Evolutionary conservation across 139 green algal genomes (phyloP).

Genomic region (Edaphochlamys debaryana): DNA sequence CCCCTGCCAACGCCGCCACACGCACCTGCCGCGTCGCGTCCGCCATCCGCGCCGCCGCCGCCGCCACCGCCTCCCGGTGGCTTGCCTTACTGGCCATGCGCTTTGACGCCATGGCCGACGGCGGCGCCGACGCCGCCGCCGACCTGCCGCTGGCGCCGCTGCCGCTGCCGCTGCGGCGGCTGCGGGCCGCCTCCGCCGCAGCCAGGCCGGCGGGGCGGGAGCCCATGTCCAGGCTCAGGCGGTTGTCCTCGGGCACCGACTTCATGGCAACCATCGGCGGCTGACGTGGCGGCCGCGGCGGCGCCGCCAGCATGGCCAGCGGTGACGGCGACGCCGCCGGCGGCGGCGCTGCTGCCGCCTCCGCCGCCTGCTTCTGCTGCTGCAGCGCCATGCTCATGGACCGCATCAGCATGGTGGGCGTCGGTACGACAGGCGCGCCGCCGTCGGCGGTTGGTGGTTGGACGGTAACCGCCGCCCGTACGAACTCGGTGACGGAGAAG

Average conservation of each 20-base stretch:
- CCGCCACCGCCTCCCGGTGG: not conserved
- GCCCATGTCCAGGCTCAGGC: conserved; percentile 22
- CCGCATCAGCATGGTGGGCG: conserved; percentile 2
- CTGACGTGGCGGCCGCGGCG: not conserved
- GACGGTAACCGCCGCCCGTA: not conserved
- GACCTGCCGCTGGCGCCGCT: too few relatives aligned
- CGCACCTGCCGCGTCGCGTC: conserved; percentile 56
- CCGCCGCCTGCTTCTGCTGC: not conserved
- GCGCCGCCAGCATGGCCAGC: not conserved
- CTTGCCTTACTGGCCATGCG: not conserved
- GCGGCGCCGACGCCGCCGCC: not conserved
- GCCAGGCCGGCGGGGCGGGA: not conserved
- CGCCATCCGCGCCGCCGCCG: conserved; percentile 25
- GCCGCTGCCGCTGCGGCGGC: not conserved
- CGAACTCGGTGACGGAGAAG: conserved; percentile 20
- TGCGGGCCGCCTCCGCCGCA: not conserved
- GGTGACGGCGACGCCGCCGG: not conserved
- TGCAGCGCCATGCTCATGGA: conserved; percentile 28
- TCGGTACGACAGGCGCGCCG: not conserved
- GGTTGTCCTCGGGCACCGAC: conserved; percentile 35
- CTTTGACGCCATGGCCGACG: not conserved
- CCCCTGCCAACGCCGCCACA: not conserved
- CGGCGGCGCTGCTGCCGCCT: not conserved
- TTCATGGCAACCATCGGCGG: conserved; percentile 14
- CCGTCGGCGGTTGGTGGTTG: not conserved